Base-by-base conservation (phyloP, 2,329 filamentous ascomycete genomes). In the Fusarium lyarnte region DNA sequence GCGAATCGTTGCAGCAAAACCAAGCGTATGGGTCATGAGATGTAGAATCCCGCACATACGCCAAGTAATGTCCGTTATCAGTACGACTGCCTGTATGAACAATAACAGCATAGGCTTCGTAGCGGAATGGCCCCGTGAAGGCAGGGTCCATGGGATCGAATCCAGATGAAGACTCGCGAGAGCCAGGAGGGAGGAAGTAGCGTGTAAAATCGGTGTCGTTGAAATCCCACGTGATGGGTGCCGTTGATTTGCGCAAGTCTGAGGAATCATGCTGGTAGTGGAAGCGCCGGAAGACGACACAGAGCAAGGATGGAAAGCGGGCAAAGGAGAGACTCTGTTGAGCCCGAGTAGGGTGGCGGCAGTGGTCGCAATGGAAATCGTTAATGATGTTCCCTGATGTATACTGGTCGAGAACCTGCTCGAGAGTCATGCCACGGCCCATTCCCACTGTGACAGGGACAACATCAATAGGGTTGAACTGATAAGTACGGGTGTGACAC, bases 51-150 rank as follows among this genome's bases (percentile, higher is more conserved):
- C 88, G 88, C 68, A 93, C 88, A 64, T 92, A 90, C 7, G 91
- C 88, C 58, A 92, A 91, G 80, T 98, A 98, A 81, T 98, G 95
- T 0, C 95, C 95, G 55, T 88, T 89, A 41, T 89, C 88, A 58
- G 93, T 85, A 2, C 87, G 90, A 2, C 84, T 83, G 27, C 95
- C 95, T 8, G 89, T 82, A 80, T 98, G 95, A 69, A 93, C 87
- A 59, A 97, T 89, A 11, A 98, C 92, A 5, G 91, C 95, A 79
- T 97, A 98, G 58, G 93, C 91, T 78, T 97, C 92, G 81, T 98
- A 99, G 9, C 85, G 84, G 78, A 93, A 94, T 0, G 93, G 91
- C 2, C 81, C 82, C 5, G 77, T 74, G 63, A 87, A 86, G 19
- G 83, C 82, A 14, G 76, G 80, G 63, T 85, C 84, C 42, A 81